Percentiles rank a stretch among this genome's conserved stretches.
Conservation (phyloP, 306 rosid genomes). For the Benincasa hispida region DNA sequence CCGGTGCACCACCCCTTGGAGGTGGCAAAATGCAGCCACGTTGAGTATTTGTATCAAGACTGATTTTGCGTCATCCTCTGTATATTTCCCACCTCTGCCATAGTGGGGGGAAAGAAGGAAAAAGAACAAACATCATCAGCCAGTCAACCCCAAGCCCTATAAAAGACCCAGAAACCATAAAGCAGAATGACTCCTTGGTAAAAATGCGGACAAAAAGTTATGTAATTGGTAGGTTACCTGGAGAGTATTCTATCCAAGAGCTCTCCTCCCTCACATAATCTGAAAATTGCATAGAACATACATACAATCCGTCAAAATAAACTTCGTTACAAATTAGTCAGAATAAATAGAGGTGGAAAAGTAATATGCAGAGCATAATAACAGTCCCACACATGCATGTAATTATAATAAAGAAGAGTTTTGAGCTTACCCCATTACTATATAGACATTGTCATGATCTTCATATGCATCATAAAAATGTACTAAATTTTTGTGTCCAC, state of each 20-base stretch:
- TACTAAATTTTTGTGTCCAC: conserved; percentile 65
- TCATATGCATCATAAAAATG: conserved; percentile 71
- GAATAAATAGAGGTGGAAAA: neutral
- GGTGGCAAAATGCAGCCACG: conserved; percentile 83
- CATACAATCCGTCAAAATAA: neutral
- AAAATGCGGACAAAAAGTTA: neutral
- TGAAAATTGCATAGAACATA: conserved; percentile 17
- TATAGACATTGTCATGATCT: conserved; percentile 75
- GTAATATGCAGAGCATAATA: conserved; percentile 3
- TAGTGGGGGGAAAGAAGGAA: neutral
- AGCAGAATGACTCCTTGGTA: neutral
- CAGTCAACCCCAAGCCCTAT: neutral
- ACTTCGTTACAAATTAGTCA: neutral
- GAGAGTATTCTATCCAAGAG: conserved; percentile 85
- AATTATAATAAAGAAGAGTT: conserved; percentile 2
- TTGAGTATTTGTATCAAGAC: conserved; percentile 67
- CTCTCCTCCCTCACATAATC: conserved; percentile 95
- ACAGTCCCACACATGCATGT: neutral
- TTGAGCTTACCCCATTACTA: conserved; percentile 84
- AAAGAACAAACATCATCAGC: neutral
- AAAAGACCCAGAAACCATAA: neutral
- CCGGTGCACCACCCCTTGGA: conserved; percentile 94
- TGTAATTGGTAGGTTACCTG: conserved; percentile 29
- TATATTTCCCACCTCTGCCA: conserved; percentile 82
- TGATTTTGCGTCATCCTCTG: conserved; percentile 84